Evolutionary conservation across 306 rosid genomes (phyloP).

Genomic region (Gastrolobium bilobum): DNA sequence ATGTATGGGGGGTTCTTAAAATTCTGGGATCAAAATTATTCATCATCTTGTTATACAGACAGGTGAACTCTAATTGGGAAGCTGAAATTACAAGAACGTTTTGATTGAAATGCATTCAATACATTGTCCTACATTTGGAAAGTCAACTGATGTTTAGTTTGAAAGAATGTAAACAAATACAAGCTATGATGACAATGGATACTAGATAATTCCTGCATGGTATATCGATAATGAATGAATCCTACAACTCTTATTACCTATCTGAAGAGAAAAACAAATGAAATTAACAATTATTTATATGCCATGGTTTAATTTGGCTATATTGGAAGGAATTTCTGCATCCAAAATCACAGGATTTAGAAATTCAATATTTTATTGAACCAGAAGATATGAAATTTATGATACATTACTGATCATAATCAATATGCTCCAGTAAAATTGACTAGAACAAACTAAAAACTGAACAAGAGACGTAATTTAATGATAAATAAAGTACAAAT

Average conservation of each 20-base stretch:
- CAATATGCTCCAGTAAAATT: neutral
- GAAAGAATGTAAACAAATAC: constrained; percentile 4
- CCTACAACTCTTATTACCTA: constrained; percentile 6
- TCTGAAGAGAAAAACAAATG: neutral
- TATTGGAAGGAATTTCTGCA: constrained; percentile 10
- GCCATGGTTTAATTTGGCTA: neutral
- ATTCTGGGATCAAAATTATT: neutral
- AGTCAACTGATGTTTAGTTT: constrained; percentile 1
- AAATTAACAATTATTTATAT: neutral
- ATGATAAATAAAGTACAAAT: constrained; percentile 6
- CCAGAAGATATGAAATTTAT: neutral
- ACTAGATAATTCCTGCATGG: neutral
- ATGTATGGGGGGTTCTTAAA: neutral
- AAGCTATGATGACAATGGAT: neutral
- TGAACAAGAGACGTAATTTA: neutral
- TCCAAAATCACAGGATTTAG: neutral
- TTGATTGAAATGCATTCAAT: neutral
- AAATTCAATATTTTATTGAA: neutral
- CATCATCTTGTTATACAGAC: neutral
- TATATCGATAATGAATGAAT: neutral
- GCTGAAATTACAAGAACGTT: neutral
- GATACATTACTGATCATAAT: neutral
- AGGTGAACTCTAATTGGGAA: neutral
- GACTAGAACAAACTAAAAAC: neutral
- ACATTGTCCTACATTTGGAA: neutral